Base-by-base conservation (phyloP, 2,329 filamentous ascomycete species). In the Talaromyces funiculosus region DNA sequence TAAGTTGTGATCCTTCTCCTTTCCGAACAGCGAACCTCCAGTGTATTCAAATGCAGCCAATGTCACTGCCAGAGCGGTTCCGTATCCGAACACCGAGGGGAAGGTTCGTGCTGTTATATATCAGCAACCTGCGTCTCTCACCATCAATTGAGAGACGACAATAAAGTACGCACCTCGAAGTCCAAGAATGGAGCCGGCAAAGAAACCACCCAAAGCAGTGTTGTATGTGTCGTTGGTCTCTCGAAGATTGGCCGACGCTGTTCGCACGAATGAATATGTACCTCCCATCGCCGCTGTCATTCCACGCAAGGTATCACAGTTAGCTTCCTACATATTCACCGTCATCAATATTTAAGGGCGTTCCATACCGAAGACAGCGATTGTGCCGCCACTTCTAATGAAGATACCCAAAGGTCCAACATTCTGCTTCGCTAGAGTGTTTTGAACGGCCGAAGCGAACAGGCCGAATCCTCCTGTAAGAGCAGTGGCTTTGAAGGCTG, bases 371-470 rank as follows among this genome's bases (percentile, higher is more conserved):
- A 86, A 85, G 63, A 84, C 72, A 63, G 80, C 88, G 71, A 93
- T 89, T 54, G 88, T 88, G 71, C 87, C 81, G 66, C 92, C 92
- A 61, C 86, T 88, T 70, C 86, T 85, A 51, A 90, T 90, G 73
- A 97, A 87, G 70, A 96, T 83, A 67, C 90, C 89, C 80, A 88
- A 85, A 64, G 87, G 83, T 68, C 92, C 90, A 66, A 94, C 81
- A 75, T 96, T 96, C 73, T 85, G 83, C 80, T 86, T 92, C 59
- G 87, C 83, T 68, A 97, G 83, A 62, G 92, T 90, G 80, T 96
- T 97, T 80, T 92, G 90, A 66, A 96, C 82, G 59, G 89, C 87
- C 55, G 90, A 88, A 63, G 89, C 74, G 75, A 91, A 82, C 72
- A 89, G 78, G 68, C 92, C 92, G 62, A 84, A 83, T 62, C 80